Conservation (phyloP, 2,329 filamentous ascomycete genomes). For the Aspergillus flavus region DNA sequence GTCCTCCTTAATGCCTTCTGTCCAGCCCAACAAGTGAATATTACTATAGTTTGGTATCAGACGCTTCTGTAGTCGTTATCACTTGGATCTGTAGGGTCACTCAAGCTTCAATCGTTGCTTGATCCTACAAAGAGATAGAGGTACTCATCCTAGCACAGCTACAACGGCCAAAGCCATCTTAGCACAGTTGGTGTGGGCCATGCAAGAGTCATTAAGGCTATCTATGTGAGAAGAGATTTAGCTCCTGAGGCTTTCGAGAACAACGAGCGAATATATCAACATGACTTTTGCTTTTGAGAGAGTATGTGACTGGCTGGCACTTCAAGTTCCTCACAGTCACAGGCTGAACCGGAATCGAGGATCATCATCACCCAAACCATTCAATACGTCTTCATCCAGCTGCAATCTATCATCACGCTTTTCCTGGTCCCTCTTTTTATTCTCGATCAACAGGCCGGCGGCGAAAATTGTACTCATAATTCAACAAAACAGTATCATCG, state of each 20-base stretch:
- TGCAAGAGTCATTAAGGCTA: neutral
- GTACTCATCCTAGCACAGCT: neutral
- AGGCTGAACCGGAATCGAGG: constrained; percentile 38
- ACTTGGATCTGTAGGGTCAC: neutral
- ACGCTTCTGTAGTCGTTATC: neutral
- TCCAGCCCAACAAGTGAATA: neutral
- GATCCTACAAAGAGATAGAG: neutral
- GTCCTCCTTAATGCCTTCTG: neutral
- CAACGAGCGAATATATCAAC: neutral
- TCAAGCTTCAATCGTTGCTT: neutral
- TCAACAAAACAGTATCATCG: constrained; percentile 31
- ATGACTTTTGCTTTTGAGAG: neutral
- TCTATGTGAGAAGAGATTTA: neutral
- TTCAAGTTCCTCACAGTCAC: constrained; percentile 13
- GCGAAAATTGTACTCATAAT: constrained; percentile 29
- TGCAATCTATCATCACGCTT: constrained; percentile 28
- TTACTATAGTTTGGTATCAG: neutral
- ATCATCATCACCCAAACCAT: constrained; percentile 38
- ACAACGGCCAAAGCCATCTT: neutral
- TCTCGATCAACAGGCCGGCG: constrained; percentile 29
- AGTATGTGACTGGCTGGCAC: neutral
- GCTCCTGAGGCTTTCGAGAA: neutral
- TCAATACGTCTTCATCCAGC: constrained; percentile 26
- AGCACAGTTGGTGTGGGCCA: neutral
- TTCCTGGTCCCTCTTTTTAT: constrained; percentile 31